Percentiles rank a stretch among this genome's conserved stretches.
These are phyloP conservation scores for Alternaria brassicae DNA, from an alignment of 2,329 filamentous ascomycete species.

Conservation along the genomic window DNA sequence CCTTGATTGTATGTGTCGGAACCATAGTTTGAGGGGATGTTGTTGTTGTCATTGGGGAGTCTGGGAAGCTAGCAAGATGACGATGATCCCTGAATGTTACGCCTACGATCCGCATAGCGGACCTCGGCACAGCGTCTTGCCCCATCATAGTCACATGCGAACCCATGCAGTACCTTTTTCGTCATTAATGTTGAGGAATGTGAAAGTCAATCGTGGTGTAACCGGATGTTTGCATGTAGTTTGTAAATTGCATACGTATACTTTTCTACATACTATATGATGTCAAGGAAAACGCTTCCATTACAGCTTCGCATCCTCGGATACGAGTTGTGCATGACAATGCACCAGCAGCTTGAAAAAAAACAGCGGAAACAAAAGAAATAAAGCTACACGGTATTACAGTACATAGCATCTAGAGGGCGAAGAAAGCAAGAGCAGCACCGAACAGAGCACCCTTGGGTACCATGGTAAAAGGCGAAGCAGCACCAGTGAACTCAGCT, in stretches of 20 bases:
- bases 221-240: background rate
- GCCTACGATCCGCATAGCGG: background rate
- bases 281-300: background rate
- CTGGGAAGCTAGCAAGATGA: conserved; percentile 21
- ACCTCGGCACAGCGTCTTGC: conserved; percentile 13
- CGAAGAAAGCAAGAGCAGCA: conserved; percentile 43
- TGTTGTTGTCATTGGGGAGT: conserved; percentile 12
- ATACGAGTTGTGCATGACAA: background rate
- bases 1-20: conserved; percentile 15
- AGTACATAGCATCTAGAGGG: conserved; percentile 34
- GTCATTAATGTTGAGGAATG: background rate
- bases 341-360: background rate
- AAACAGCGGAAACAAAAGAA: conserved; percentile 2
- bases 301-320: background rate
- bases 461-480: conserved; percentile 33
- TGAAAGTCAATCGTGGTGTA: background rate
- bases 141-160: conserved; percentile 13
- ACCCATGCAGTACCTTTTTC: background rate
- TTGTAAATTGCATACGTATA: background rate
- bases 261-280: background rate
- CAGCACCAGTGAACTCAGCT: conserved; percentile 48
- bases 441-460: conserved; percentile 36
- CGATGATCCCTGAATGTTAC: conserved; percentile 7
- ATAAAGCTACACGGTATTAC: background rate
- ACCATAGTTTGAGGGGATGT: conserved; percentile 26